Percentiles rank a stretch among this genome's conserved stretches.
Conservation (phyloP, 2,329 filamentous ascomycete genomes). For the Aureobasidium sp. region DNA sequence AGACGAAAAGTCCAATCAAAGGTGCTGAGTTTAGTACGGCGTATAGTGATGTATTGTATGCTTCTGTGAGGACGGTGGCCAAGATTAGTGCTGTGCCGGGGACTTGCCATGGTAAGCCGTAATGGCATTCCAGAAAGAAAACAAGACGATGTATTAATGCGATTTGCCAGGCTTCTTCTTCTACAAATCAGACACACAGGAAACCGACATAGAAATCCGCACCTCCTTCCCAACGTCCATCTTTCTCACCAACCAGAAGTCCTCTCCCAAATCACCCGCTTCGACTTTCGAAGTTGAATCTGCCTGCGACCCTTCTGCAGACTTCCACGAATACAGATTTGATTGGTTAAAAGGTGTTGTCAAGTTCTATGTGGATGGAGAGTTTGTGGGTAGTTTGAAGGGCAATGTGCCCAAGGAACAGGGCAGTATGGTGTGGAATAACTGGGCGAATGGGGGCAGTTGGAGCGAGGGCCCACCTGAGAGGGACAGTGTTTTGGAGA, state of each 20-base stretch:
- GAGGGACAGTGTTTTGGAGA: conserved; percentile 55
- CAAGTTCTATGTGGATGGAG: conserved; percentile 62
- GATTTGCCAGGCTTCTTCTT: conserved; percentile 60
- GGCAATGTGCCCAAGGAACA: conserved; percentile 44
- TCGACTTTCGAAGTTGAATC: conserved; percentile 55
- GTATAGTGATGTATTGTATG: conserved; percentile 58
- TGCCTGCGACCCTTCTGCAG: conserved; percentile 55
- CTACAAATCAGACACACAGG: conserved; percentile 72
- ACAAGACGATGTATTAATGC: background rate
- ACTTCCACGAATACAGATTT: conserved; percentile 75
- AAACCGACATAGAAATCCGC: conserved; percentile 64
- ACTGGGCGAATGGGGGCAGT: conserved; percentile 54
- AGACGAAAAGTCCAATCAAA: conserved; percentile 8
- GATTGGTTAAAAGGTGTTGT: conserved; percentile 61
- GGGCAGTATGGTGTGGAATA: conserved; percentile 60
- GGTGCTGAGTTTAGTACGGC: conserved; percentile 56
- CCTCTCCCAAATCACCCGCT: conserved; percentile 54
- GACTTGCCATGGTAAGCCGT: conserved; percentile 53
- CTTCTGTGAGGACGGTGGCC: conserved; percentile 63
- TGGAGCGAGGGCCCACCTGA: conserved; percentile 67
- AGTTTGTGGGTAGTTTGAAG: conserved; percentile 49
- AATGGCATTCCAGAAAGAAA: background rate
- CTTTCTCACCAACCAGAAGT: conserved; percentile 51
- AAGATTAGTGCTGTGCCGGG: conserved; percentile 55
- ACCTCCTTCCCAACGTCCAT: conserved; percentile 5